Evolutionary conservation across 2,329 filamentous ascomycete species (phyloP).

Genomic region (Meredithiella fracta): DNA sequence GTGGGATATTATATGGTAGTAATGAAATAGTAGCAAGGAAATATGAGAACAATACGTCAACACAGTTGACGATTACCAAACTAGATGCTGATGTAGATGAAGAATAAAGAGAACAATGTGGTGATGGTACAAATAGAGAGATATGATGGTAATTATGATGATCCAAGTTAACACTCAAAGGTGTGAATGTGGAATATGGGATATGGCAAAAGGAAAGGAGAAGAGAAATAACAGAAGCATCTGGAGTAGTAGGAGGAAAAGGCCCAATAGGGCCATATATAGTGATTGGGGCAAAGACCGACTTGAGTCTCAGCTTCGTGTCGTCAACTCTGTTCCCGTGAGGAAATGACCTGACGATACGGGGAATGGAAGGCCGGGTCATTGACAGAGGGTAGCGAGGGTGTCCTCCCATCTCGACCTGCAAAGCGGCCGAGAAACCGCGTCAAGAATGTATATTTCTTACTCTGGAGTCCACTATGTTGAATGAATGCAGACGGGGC

Average conservation of each 20-base stretch:
- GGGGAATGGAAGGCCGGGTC: neutral
- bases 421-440: conserved; percentile 1
- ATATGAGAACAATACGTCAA: neutral
- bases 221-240: neutral
- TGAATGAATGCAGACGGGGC: conserved; percentile 1
- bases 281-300: neutral
- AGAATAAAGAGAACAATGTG: neutral
- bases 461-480: neutral
- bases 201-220: neutral
- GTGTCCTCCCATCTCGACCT: neutral
- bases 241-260: neutral
- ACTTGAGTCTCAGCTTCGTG: neutral
- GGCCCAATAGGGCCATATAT: neutral
- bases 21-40: neutral
- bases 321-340: neutral
- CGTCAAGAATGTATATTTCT: neutral
- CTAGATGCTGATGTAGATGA: conserved; percentile 1
- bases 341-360: neutral
- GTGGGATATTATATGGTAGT: neutral
- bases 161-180: neutral
- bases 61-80: neutral
- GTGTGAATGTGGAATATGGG: neutral
- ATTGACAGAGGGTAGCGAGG: neutral
- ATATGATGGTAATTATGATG: neutral
- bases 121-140: neutral